phyloP scores from a whole-genome alignment of 2,329 filamentous ascomycete genomes.

The Cucurbitaria berberidis region DNA sequence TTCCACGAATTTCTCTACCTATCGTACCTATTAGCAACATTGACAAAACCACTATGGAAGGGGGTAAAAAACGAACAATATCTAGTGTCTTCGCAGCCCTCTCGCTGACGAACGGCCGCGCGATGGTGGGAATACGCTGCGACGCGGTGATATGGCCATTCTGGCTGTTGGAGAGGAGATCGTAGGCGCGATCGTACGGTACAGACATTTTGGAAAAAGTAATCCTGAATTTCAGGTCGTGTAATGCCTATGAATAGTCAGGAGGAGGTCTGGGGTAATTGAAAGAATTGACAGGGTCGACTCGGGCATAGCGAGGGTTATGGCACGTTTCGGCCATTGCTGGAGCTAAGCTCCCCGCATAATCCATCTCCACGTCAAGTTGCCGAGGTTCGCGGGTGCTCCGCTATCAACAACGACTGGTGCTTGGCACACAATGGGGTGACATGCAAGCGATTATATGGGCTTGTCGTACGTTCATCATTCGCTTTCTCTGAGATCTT shows the following conservation, averaged over 20 bases:
- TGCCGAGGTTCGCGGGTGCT: conserved; percentile 33
- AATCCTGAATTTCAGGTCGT: too few relatives aligned
- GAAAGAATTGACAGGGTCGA: conserved; percentile 19
- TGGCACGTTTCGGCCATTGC: conserved; percentile 14
- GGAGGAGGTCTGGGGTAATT: conserved; percentile 24
- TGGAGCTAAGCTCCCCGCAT: conserved; percentile 22
- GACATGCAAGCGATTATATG: not conserved
- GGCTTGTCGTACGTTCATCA: conserved; percentile 12
- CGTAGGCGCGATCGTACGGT: conserved; percentile 28
- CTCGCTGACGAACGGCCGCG: conserved; percentile 75
- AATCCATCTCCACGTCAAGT: conserved; percentile 12
- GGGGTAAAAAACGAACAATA: conserved; percentile 56
- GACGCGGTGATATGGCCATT: conserved; percentile 55
- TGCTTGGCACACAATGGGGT: conserved; percentile 6
- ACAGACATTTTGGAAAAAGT: conserved; percentile 45
- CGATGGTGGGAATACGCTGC: conserved; percentile 64
- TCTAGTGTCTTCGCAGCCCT: conserved; percentile 84
- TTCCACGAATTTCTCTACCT: conserved; percentile 94
- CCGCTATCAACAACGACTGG: conserved; percentile 4
- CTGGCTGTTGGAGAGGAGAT: conserved; percentile 44
- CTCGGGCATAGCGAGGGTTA: conserved; percentile 29
- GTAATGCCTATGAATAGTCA: too few relatives aligned
- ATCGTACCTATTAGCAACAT: conserved; percentile 3
- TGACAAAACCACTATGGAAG: not conserved
- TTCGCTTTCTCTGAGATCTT: not conserved